These are phyloP conservation scores for Caloboletus firmus DNA, from an alignment of 1,284 basidiomycete species.

Conservation along the genomic window DNA sequence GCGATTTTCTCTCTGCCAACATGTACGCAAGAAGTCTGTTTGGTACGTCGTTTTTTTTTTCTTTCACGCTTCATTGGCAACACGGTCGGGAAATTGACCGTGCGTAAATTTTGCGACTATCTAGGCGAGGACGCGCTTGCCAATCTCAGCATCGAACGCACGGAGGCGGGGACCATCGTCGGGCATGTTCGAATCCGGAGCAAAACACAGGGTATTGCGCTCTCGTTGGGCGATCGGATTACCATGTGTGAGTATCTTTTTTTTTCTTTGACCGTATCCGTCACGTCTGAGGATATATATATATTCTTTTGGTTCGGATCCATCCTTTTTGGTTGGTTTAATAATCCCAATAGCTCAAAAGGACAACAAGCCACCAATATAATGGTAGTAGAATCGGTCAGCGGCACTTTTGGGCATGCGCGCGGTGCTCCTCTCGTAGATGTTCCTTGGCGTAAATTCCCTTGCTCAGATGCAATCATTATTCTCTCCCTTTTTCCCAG, in stretches of 20 bases:
- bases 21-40: conserved; percentile 80
- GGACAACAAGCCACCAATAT: conserved; percentile 55
- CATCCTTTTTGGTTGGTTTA: no score
- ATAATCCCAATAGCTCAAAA: conserved; percentile 47
- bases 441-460: background rate
- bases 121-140: conserved; percentile 94
- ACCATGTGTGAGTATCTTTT: conserved; percentile 67
- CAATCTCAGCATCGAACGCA: conserved; percentile 92
- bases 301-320: no score
- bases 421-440: background rate
- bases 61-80: background rate
- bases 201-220: conserved; percentile 94
- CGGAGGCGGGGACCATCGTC: conserved; percentile 77
- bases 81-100: background rate
- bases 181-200: conserved; percentile 92
- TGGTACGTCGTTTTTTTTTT: conserved; percentile 42
- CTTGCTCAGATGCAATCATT: background rate
- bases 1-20: conserved; percentile 83
- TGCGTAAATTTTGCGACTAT: background rate
- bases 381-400: background rate
- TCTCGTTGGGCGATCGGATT: conserved; percentile 91
- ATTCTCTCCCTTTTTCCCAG: background rate
- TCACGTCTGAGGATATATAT: no score
- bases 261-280: no score
- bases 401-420: background rate